Evolutionary conservation across 176 grass and related monocot genomes (phyloP).

Genomic region (Ensete glaucum): DNA sequence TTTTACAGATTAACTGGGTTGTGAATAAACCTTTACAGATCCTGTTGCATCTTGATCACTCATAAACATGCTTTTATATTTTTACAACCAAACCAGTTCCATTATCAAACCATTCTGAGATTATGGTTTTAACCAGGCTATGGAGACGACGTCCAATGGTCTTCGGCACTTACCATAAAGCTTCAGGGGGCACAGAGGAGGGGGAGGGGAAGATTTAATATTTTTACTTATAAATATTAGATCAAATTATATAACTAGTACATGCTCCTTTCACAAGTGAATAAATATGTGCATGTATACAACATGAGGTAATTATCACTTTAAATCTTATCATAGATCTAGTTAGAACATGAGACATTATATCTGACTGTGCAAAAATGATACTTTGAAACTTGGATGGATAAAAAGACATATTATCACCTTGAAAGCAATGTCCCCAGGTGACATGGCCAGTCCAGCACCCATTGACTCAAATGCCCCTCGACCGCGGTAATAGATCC

Average conservation of each 20-base stretch:
- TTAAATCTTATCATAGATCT: neutral
- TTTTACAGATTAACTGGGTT: too few relatives aligned
- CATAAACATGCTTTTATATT: too few relatives aligned
- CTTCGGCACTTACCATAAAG: too few relatives aligned
- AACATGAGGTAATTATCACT: neutral
- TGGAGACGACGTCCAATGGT: too few relatives aligned
- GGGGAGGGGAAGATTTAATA: neutral
- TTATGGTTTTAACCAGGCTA: too few relatives aligned
- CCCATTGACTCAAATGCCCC: conserved; percentile 99
- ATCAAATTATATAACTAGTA: neutral
- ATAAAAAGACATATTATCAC: conserved; percentile 5
- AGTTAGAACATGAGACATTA: neutral
- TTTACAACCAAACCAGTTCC: too few relatives aligned
- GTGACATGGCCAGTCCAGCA: conserved; percentile 73
- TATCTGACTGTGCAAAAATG: neutral
- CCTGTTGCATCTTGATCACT: too few relatives aligned
- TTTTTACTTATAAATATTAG: neutral
- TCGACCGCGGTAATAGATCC: conserved; percentile 77
- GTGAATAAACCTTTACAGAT: too few relatives aligned
- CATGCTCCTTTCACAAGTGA: neutral
- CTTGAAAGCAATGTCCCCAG: conserved; percentile 98
- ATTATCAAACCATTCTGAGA: too few relatives aligned
- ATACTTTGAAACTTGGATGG: neutral
- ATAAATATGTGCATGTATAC: neutral
- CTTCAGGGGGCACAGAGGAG: too few relatives aligned